phyloP scores from a whole-genome alignment of 371 early-diverging fungal species.

The Mortierella sp. region DNA sequence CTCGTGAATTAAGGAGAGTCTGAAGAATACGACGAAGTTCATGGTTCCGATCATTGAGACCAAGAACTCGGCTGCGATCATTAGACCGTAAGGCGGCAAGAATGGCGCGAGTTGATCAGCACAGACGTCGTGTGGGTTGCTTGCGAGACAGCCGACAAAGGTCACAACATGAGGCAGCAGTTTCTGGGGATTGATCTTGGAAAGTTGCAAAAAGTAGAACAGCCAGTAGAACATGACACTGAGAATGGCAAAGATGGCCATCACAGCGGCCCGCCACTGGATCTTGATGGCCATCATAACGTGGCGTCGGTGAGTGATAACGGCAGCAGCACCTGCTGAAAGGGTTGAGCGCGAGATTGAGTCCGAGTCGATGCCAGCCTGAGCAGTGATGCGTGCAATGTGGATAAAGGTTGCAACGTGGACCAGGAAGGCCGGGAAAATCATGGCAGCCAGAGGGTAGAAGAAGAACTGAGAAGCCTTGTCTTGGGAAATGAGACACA shows the following conservation, averaged over 20 bases:
- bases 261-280: constrained; percentile 74
- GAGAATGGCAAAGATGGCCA: constrained; percentile 63
- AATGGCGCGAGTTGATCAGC: constrained; percentile 28
- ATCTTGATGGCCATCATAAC: constrained; percentile 70
- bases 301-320: constrained; percentile 62
- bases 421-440: constrained; percentile 66
- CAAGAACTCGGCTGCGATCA: constrained; percentile 67
- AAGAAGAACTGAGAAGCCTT: constrained; percentile 67
- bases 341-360: constrained; percentile 60
- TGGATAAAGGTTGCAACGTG: constrained; percentile 72
- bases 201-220: constrained; percentile 68
- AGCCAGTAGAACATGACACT: constrained; percentile 67
- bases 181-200: constrained; percentile 46
- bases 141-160: constrained; percentile 66
- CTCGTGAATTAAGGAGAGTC: constrained; percentile 63
- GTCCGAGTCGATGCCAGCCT: constrained; percentile 61
- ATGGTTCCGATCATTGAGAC: constrained; percentile 67
- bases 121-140: constrained; percentile 55
- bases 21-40: constrained; percentile 71
- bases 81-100: constrained; percentile 65
- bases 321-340: constrained; percentile 55
- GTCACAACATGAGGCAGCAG: constrained; percentile 32
- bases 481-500: constrained; percentile 65
- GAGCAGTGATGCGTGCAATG: constrained; percentile 64
- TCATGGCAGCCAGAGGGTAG: constrained; percentile 67